Evolutionary conservation across 371 early-diverging fungal species (phyloP).

Genomic region (Blastocladiella emersonii): DNA sequence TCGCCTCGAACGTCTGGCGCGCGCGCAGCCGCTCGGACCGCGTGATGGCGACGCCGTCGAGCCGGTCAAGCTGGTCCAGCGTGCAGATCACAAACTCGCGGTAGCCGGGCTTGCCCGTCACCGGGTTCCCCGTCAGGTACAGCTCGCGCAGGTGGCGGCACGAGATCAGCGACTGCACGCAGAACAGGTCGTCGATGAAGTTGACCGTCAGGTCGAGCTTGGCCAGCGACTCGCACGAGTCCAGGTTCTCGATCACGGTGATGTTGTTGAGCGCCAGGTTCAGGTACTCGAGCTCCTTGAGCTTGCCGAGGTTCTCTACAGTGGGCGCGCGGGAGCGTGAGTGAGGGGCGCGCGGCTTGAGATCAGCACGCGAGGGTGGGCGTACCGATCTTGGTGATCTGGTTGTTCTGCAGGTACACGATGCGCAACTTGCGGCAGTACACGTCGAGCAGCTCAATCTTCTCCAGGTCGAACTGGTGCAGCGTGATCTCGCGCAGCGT

Average conservation of each 20-base stretch:
- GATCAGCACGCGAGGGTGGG: neutral
- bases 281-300: slow-evolving; percentile 31
- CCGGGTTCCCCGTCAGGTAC: slow-evolving; percentile 35
- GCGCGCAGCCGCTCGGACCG: slow-evolving; percentile 31
- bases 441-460: slow-evolving; percentile 36
- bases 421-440: slow-evolving; percentile 35
- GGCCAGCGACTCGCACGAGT: slow-evolving; percentile 28
- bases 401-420: slow-evolving; percentile 36
- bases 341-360: neutral
- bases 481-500: slow-evolving; percentile 33
- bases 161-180: slow-evolving; percentile 19
- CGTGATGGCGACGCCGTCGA: slow-evolving; percentile 30
- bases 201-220: slow-evolving; percentile 40
- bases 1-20: slow-evolving; percentile 18
- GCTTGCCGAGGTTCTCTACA: slow-evolving; percentile 30
- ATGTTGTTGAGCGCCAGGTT: slow-evolving; percentile 41
- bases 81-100: slow-evolving; percentile 26
- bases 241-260: slow-evolving; percentile 25
- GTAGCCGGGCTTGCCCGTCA: slow-evolving; percentile 24
- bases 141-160: slow-evolving; percentile 26
- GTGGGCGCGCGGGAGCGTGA: neutral
- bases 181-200: slow-evolving; percentile 28
- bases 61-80: slow-evolving; percentile 27
- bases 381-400: slow-evolving; percentile 31
- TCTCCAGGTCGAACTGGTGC: slow-evolving; percentile 41